phyloP scores from a whole-genome alignment of 768 basidiomycete species.

The Mycena belliarum region DNA sequence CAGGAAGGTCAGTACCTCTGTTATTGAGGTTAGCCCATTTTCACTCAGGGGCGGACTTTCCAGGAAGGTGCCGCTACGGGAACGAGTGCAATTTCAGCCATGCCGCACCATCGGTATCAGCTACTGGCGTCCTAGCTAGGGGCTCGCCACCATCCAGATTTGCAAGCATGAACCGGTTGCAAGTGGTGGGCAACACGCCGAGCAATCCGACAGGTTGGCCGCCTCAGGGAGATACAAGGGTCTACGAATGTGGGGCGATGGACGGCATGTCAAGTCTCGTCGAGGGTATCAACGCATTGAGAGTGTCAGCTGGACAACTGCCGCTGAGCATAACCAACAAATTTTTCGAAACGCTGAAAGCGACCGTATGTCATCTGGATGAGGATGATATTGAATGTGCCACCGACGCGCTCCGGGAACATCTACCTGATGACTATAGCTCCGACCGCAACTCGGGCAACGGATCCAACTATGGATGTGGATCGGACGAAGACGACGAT shows the following conservation, averaged over 20 bases:
- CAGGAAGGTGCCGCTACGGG: slow-evolving; percentile 12
- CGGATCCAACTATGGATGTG: background rate
- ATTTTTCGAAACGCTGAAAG: slow-evolving; percentile 1
- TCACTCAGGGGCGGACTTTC: background rate
- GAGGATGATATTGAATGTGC: background rate
- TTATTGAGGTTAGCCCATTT: background rate
- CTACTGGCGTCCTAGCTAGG: no score
- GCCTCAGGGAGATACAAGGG: background rate
- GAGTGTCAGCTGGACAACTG: slow-evolving; percentile 1
- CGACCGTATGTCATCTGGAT: background rate
- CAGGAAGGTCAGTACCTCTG: background rate
- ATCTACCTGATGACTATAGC: background rate
- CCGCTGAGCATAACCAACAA: background rate
- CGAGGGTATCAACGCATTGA: slow-evolving; percentile 7
- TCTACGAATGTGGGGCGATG: background rate
- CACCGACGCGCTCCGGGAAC: background rate
- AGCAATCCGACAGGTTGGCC: background rate
- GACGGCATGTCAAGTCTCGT: background rate
- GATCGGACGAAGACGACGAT: slow-evolving; percentile 1
- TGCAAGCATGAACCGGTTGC: background rate
- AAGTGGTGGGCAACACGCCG: background rate
- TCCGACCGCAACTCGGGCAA: background rate
- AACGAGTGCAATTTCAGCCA: slow-evolving; percentile 1
- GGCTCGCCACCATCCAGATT: no score
- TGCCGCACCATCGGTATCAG: background rate